Evolutionary conservation across 73 alveolate species (phyloP).

Genomic region (Paramecium sexaurelia): DNA sequence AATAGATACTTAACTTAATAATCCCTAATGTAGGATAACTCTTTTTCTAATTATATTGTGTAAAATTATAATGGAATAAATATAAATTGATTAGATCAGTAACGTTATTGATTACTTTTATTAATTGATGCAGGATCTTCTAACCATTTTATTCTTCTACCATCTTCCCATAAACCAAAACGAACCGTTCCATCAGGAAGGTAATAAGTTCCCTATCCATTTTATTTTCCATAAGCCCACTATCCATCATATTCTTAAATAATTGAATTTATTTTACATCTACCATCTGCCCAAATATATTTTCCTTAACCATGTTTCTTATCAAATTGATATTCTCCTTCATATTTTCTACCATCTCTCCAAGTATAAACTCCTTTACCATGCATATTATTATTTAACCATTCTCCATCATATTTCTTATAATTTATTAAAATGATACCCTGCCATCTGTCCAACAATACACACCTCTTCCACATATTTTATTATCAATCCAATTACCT

Average conservation of each 20-base stretch:
- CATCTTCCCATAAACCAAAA: slow-evolving; percentile 79
- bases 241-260: slow-evolving; percentile 62
- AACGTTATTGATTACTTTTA: background rate
- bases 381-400: slow-evolving; percentile 77
- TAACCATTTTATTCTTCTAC: slow-evolving; percentile 74
- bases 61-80: background rate
- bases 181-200: slow-evolving; percentile 73
- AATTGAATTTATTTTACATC: slow-evolving; percentile 35
- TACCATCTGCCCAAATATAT: slow-evolving; percentile 93
- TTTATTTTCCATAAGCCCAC: slow-evolving; percentile 74
- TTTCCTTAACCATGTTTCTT: slow-evolving; percentile 94
- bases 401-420: slow-evolving; percentile 62
- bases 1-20: no score
- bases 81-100: background rate
- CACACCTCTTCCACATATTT: slow-evolving; percentile 89
- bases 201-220: slow-evolving; percentile 85
- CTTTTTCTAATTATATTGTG: no score
- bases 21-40: no score
- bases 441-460: slow-evolving; percentile 93
- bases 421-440: background rate
- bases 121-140: slow-evolving; percentile 36
- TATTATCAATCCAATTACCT: slow-evolving; percentile 80
- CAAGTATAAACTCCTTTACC: slow-evolving; percentile 92
- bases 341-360: slow-evolving; percentile 97
- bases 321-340: slow-evolving; percentile 93